Base-by-base conservation (phyloP, 805 yeast genomes). In the Wickerhamomyces hampshirensis region DNA sequence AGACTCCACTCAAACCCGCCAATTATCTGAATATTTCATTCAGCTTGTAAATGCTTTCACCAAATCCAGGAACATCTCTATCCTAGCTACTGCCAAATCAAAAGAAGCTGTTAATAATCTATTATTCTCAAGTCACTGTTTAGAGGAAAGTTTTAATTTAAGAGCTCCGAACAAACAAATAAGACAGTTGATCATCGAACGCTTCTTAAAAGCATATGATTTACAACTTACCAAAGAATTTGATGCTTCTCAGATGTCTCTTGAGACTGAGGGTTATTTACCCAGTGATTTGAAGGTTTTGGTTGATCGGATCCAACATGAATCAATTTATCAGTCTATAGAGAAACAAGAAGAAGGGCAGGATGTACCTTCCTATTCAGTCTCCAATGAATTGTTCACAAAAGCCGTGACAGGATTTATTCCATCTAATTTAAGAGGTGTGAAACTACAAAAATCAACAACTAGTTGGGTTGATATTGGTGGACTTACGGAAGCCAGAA, bases 381-480 rank as follows among this genome's bases (percentile, higher is more conserved):
- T 61, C 1, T 45, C 65, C 2, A 60, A 68, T 43, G 50, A 49
- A 5, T 47, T 75, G 37, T 75, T 86, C 39, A 62, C 68, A 13
- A 62, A 57, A 7, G 85, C 95, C 0, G 52, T 84, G n/a, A 57
- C 69, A 10, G 84, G 77, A 1, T 91, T 73, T 48, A 74, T 78
- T 1, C 96, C 98, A 0, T 76, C 95, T 0, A 79, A 86, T 31
- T 62, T 91, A 36, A 71, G 96, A 35, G 95, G 95, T 0, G 95
- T 87, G 6, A 86, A 87, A 54, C 65, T 89, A 9, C 87, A 87
- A 47, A 87, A 84, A 50, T 78, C 91, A 0, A 60, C 77, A 1
- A 55, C 79, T 1, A 71, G 73, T 31, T 91, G 98, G 98, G 50
- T 68, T 2, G 95, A 88, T 47, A 86, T 91, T 46, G 98, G 98